Evolutionary conservation across 1,284 basidiomycete species (phyloP).

Genomic region (Hypsizygus ulmarius): DNA sequence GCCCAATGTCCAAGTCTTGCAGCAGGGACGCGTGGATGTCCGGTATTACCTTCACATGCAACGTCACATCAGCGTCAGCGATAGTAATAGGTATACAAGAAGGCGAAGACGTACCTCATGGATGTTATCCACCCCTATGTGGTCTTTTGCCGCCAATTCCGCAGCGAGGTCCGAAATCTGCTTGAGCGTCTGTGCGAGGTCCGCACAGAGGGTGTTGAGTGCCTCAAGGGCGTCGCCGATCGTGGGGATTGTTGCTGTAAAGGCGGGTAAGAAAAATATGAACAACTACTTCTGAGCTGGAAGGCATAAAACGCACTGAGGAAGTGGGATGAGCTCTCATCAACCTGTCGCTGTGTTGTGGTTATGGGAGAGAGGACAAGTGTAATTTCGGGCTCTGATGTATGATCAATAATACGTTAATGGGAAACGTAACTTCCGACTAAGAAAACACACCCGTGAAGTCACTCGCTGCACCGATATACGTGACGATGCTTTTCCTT

Average conservation of each 20-base stretch:
- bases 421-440: neutral
- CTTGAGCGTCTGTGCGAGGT: slow-evolving; percentile 60
- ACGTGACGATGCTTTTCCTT: slow-evolving; percentile 59
- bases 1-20: slow-evolving; percentile 63
- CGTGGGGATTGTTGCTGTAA: slow-evolving; percentile 67
- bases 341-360: slow-evolving; percentile 36
- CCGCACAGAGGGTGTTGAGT: slow-evolving; percentile 57
- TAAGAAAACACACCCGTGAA: slow-evolving; percentile 50
- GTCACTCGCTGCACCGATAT: slow-evolving; percentile 66
- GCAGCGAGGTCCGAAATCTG: slow-evolving; percentile 67
- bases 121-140: slow-evolving; percentile 69
- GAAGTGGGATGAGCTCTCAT: slow-evolving; percentile 31
- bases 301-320: slow-evolving; percentile 27
- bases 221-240: slow-evolving; percentile 75
- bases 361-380: slow-evolving; percentile 63
- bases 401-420: neutral
- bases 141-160: slow-evolving; percentile 69
- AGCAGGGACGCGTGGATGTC: slow-evolving; percentile 54
- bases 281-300: no score
- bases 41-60: slow-evolving; percentile 47
- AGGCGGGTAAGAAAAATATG: no score
- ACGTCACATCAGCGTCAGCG: slow-evolving; percentile 5
- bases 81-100: neutral
- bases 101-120: slow-evolving; percentile 50
- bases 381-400: slow-evolving; percentile 61